Base-by-base conservation (phyloP, 768 basidiomycete genomes). In the Mycena haematopus region DNA sequence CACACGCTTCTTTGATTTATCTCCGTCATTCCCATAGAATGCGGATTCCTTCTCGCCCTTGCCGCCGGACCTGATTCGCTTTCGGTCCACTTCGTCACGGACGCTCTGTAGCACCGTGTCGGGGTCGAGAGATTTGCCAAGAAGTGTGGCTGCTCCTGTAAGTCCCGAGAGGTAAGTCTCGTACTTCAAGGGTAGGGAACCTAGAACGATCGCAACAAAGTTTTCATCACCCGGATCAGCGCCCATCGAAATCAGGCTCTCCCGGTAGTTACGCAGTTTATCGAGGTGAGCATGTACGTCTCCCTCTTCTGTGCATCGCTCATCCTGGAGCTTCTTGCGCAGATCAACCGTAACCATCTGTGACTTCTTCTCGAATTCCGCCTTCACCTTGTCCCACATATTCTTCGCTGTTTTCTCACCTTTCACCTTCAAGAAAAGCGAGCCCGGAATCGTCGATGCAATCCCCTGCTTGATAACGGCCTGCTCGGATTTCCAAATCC, bases 351-450 rank as follows among this genome's bases (percentile, higher is more conserved):
- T 10, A 65, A 66, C 36, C 36, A 36, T 36, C 36, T 36, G 9
- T 36, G 36, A 36, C 14, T 36, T 36, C 36, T 36, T 36, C 62
- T 77, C 67, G 61, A 71, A 74, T 33, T 74, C 67, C 8, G 22
- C 52, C 15, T 64, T 52, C 8, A 78, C 40, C 1, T 69, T 68
- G 3, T 64, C 54, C 76, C 76, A 78, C 52, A 75, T 68, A 22
- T 65, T 57, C 31, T 31, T 35, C 14, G 72, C 73, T 0, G 67
- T 71, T 13, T 40, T n/a, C 21, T 69, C 49, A 22, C 49, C 49
- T 24, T 65, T 58, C n/a, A 77, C 57, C 42, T 72, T 71, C 58
- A 75, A 70, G 62, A 76, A 75, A 6, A 76, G 63, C 46, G 73
- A 73, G 63, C 76, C 73, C 14, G 72, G 72, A 22, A 77, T 74